These are phyloP conservation scores for Barnettozyma pratensis DNA, from an alignment of 805 yeast genomes.

Conservation along the genomic window DNA sequence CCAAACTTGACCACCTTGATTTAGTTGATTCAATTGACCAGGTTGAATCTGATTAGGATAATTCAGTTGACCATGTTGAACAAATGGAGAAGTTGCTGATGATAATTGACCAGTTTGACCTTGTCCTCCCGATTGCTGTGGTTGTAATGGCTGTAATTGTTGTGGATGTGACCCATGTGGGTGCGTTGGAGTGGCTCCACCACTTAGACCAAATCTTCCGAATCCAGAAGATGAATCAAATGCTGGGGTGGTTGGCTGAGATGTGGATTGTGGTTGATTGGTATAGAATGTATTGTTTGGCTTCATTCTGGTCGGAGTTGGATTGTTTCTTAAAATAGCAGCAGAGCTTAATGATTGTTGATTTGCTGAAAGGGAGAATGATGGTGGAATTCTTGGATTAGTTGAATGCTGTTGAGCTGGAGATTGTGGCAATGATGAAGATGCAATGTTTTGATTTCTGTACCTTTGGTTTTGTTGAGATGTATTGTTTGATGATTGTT, in stretches of 20 bases:
- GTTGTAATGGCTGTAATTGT: slow-evolving; percentile 8
- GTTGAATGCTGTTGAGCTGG: slow-evolving; percentile 16
- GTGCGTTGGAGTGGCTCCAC: slow-evolving; percentile 2
- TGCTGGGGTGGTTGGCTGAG: slow-evolving; percentile 29
- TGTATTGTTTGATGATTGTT: slow-evolving; percentile 3
- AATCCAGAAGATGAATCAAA: slow-evolving; percentile 17
- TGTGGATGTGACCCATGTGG: slow-evolving; percentile 1
- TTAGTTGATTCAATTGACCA: slow-evolving; percentile 1
- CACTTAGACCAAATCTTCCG: slow-evolving; percentile 19
- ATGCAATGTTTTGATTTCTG: slow-evolving; percentile 8
- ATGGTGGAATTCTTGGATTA: slow-evolving; percentile 24
- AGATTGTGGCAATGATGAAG: slow-evolving; percentile 10
- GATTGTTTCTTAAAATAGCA: slow-evolving; percentile 27
- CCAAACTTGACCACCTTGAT: slow-evolving; percentile 3
- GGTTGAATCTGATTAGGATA: background rate
- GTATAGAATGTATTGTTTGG: slow-evolving; percentile 8
- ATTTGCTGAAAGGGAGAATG: slow-evolving; percentile 16
- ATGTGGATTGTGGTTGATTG: slow-evolving; percentile 21
- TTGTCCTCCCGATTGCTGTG: slow-evolving; percentile 10
- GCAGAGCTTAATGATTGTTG: slow-evolving; percentile 21
- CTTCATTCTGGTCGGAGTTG: slow-evolving; percentile 25
- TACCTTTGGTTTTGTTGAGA: slow-evolving; percentile 14
- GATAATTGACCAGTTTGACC: slow-evolving; percentile 5
- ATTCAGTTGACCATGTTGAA: slow-evolving; percentile 1
- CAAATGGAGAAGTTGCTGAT: slow-evolving; percentile 6